Conservation (phyloP, 2,329 filamentous ascomycete species). For the Davidsoniella eucalypti region DNA sequence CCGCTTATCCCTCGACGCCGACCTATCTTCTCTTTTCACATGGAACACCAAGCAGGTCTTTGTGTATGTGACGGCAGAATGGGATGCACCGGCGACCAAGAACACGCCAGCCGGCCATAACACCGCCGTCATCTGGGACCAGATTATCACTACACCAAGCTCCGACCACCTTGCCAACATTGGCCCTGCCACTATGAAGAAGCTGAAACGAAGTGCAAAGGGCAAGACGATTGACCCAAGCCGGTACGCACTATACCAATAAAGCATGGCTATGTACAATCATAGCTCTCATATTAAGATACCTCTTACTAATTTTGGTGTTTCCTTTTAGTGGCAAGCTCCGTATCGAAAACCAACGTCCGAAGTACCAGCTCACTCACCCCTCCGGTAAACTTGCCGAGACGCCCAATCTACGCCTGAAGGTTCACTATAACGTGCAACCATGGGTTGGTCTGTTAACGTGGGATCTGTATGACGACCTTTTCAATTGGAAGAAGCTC, state of each 20-base stretch:
- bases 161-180: constrained; percentile 46
- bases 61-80: constrained; percentile 80
- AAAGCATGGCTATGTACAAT: neutral
- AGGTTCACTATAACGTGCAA: constrained; percentile 90
- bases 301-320: neutral
- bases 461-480: constrained; percentile 50
- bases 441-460: constrained; percentile 83
- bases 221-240: constrained; percentile 44
- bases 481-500: constrained; percentile 48
- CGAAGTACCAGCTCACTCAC: constrained; percentile 96
- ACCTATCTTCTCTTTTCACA: constrained; percentile 83
- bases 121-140: constrained; percentile 87
- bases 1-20: constrained; percentile 81
- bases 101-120: constrained; percentile 20
- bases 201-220: constrained; percentile 40
- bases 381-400: constrained; percentile 63
- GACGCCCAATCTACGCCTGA: constrained; percentile 56
- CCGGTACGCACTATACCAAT: constrained; percentile 25
- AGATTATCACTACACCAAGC: constrained; percentile 65
- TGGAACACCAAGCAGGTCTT: constrained; percentile 99
- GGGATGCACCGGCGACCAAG: constrained; percentile 26
- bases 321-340: constrained; percentile 46
- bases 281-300: constrained; percentile 3
- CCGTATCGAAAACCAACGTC: constrained; percentile 65
- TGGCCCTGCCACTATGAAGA: constrained; percentile 42